Base-by-base conservation (phyloP, 768 basidiomycete genomes). In the Leccinum imitatum region DNA sequence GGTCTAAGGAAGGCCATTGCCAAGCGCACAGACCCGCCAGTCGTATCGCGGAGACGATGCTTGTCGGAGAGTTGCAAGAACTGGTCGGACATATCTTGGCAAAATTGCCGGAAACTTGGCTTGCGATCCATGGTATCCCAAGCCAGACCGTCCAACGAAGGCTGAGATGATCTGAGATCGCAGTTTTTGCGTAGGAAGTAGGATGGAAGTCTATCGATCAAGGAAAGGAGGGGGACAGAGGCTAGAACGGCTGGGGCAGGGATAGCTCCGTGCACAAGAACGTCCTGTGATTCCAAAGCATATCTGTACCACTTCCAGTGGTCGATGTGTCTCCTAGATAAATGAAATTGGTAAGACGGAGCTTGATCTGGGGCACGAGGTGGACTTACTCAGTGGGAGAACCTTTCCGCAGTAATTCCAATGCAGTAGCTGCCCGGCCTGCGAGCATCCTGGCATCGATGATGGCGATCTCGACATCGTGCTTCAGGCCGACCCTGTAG, bases 231-330 rank as follows among this genome's bases (percentile, higher is more conserved):
- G 1, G 90, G 88, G 23, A 92, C 76, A 15, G 90, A 91, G 17
- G 87, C 77, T 19, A 89, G 77, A 58, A 92, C 82, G 9, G 89
- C 87, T 21, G 78, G 76, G 21, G 79, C 76, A 35, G 90, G 87
- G 60, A 92, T 83, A 65, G 80, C 82, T 31, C 86, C 87, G 67
- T 87, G 79, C 41, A 91, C 80, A 58, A 91, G 84, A 35, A 90
- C 89, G 59, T 85, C 82, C 68, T 91, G 90, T 10, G 90, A 86
- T 68, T 91, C 90, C 59, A 86, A 77, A 10, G 87, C 86, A 67
- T 85, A 88, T 59, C 84, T 83, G 60, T 86, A 83, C 90, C 89
- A 91, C 71, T 86, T 88, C 85, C 85, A 86, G 69, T 89, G 83
- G 62, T 87, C 82, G 30, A 75, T 70, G 63, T 83, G 82, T 53